A percentile compares a stretch with the other conserved stretches of the same genome.
These are phyloP conservation scores for Fomitopsis pinicola DNA, from an alignment of 1,284 basidiomycete genomes.

Conservation along the genomic window DNA sequence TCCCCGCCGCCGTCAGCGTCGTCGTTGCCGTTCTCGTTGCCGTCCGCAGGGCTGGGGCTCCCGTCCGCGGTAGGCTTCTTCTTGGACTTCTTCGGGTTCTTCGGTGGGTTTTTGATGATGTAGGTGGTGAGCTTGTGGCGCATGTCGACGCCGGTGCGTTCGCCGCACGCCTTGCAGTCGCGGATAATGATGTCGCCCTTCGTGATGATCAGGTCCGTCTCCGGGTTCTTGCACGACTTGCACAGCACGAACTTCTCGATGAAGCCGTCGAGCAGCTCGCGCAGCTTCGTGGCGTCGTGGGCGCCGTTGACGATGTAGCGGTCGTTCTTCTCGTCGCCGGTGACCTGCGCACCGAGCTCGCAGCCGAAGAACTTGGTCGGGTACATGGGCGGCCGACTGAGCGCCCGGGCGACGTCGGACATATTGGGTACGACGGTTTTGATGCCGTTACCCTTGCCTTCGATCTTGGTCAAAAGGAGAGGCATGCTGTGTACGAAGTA, in stretches of 20 bases:
- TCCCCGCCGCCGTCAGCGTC: constrained; percentile 45
- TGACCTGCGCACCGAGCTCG: constrained; percentile 97
- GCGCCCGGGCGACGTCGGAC: constrained; percentile 94
- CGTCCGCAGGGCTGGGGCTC: constrained; percentile 22
- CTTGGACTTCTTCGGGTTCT: constrained; percentile 80
- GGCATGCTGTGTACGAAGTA: constrained; percentile 71
- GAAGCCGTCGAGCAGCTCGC: constrained; percentile 94
- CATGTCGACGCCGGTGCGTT: constrained; percentile 92
- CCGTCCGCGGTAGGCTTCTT: constrained; percentile 39
- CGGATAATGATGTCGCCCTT: constrained; percentile 89
- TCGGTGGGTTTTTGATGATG: constrained; percentile 97
- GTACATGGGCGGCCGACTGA: constrained; percentile 93
- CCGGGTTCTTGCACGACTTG: constrained; percentile 97
- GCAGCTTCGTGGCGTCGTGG: constrained; percentile 88
- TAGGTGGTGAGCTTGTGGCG: constrained; percentile 95
- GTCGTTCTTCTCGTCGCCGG: constrained; percentile 95
- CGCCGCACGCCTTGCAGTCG: constrained; percentile 98
- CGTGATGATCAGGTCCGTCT: constrained; percentile 93
- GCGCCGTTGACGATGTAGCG: constrained; percentile 99
- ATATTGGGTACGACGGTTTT: constrained; percentile 99
- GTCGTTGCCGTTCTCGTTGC: constrained; percentile 43
- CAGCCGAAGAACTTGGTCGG: constrained; percentile 99
- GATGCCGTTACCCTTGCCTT: constrained; percentile 99
- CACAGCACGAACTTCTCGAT: constrained; percentile 99
- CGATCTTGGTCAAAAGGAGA: constrained; percentile 91